Percentiles rank a stretch among this genome's conserved stretches.
phyloP scores from a whole-genome alignment of 2,329 filamentous ascomycete genomes.

The Aspergillus tanneri region DNA sequence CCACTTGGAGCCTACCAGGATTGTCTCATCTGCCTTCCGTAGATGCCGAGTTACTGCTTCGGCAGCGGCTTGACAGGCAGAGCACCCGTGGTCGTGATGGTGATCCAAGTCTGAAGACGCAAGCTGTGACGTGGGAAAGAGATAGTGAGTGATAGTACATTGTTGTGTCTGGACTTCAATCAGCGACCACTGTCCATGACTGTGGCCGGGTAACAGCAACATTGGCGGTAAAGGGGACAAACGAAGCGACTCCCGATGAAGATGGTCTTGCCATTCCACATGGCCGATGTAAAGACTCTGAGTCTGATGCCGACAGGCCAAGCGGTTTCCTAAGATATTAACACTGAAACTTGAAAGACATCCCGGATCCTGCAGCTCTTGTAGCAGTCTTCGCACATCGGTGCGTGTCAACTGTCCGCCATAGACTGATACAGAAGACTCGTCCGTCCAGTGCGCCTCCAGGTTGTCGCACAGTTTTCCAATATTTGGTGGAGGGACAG shows the following conservation, averaged over 20 bases:
- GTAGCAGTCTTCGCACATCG: background rate
- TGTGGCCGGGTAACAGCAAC: background rate
- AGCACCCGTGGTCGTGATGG: background rate
- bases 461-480: background rate
- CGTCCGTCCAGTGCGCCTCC: background rate
- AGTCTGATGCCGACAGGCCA: background rate
- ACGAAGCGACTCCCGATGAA: slow-evolving; percentile 1
- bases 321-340: background rate
- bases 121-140: background rate
- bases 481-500: background rate
- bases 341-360: background rate
- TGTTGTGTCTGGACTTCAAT: background rate
- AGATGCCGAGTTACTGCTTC: slow-evolving; percentile 1
- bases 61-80: background rate
- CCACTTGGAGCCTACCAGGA: background rate
- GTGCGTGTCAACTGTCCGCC: background rate
- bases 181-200: background rate
- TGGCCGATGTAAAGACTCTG: background rate
- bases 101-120: background rate
- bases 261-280: background rate
- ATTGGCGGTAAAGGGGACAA: background rate
- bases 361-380: background rate
- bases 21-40: background rate
- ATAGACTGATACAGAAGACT: background rate
- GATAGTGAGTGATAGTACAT: background rate